Conservation (phyloP, 78 protist genomes). For the Emiliania huxleyi region DNA sequence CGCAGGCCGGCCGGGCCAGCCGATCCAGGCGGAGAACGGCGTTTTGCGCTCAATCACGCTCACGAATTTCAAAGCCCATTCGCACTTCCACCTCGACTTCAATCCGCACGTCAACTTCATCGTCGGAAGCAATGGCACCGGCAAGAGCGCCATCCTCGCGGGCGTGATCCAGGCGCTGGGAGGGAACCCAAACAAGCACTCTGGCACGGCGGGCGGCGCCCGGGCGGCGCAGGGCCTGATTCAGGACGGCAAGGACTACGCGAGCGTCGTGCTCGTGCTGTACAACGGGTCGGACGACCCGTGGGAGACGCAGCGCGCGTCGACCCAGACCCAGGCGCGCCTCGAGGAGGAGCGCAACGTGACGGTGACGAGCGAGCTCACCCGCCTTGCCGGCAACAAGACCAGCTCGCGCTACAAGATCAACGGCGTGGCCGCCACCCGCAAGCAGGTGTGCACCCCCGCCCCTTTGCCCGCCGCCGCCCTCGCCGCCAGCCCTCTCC, state of each 20-base stretch:
- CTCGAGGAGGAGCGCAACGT: not conserved
- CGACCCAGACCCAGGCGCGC: not conserved
- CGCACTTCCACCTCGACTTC: not conserved
- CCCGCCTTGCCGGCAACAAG: not conserved
- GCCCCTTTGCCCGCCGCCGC: too few relatives aligned
- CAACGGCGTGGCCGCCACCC: not conserved
- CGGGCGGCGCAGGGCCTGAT: not conserved
- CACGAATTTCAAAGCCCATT: not conserved
- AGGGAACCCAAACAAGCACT: not conserved
- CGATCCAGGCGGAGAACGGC: too few relatives aligned
- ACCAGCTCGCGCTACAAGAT: not conserved
- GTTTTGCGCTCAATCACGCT: not conserved
- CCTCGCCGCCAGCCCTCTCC: too few relatives aligned
- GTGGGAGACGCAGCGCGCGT: not conserved
- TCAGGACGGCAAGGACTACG: not conserved
- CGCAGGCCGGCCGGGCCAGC: too few relatives aligned
- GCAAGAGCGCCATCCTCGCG: not conserved
- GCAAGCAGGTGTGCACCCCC: not conserved
- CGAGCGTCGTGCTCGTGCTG: not conserved
- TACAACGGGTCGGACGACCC: not conserved
- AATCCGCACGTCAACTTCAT: not conserved
- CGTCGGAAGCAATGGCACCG: not conserved
- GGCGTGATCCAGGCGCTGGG: not conserved
- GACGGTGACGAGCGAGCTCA: not conserved
- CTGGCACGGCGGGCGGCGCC: not conserved